phyloP scores from a whole-genome alignment of 1,284 basidiomycete species.

The Rhodotorula glutinis region DNA sequence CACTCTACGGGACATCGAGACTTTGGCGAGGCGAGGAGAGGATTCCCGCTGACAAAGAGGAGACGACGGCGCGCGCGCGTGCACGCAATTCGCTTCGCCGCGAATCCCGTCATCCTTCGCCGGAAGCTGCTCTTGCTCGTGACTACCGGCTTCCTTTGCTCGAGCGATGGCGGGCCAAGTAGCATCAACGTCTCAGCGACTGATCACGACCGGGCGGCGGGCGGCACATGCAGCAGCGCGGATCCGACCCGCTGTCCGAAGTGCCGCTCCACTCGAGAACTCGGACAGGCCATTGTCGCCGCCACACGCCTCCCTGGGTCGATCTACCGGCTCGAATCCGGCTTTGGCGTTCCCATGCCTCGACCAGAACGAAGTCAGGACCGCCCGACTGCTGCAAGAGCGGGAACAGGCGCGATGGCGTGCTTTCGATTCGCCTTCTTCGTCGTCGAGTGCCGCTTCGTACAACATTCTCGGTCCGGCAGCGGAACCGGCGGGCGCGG shows the following conservation, averaged over 20 bases:
- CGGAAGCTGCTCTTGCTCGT: neutral
- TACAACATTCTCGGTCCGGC: slow-evolving; percentile 20
- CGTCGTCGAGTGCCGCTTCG: slow-evolving; percentile 12
- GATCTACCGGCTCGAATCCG: slow-evolving; percentile 37
- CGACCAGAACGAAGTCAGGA: slow-evolving; percentile 41
- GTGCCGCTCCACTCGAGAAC: slow-evolving; percentile 1
- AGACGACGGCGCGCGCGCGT: neutral
- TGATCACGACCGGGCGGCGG: neutral
- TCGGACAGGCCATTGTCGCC: neutral
- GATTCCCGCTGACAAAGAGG: neutral
- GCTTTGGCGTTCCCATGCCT: slow-evolving; percentile 46
- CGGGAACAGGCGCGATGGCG: slow-evolving; percentile 17
- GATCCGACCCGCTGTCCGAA: neutral
- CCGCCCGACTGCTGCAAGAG: slow-evolving; percentile 35
- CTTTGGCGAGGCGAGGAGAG: neutral
- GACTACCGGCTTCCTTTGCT: neutral
- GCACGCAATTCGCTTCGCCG: no score
- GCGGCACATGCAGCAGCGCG: neutral
- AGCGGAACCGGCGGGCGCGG: slow-evolving; percentile 11
- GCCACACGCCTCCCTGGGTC: neutral
- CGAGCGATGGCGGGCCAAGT: neutral
- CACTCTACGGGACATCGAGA: no score
- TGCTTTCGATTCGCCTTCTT: slow-evolving; percentile 2
- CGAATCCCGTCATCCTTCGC: no score
- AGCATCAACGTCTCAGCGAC: neutral